Evolutionary conservation across 169 alveolate species (phyloP).

Genomic region (Eimeria acervulina): DNA sequence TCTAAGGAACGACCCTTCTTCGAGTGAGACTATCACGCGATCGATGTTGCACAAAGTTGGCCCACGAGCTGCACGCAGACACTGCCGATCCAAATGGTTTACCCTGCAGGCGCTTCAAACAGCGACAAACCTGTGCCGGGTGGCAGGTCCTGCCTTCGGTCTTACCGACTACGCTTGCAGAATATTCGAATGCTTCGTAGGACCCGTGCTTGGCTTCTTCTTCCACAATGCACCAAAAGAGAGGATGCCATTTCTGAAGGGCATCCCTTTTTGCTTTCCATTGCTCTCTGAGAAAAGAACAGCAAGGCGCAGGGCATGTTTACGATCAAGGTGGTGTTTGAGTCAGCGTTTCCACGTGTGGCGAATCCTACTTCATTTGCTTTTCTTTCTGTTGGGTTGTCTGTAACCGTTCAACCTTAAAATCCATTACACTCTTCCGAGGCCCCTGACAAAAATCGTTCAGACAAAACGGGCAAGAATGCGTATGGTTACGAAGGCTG

Average conservation of each 20-base stretch:
- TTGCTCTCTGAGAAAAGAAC: neutral
- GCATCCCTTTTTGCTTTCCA: constrained; percentile 28
- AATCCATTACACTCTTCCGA: constrained; percentile 59
- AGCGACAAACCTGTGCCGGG: neutral
- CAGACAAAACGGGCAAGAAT: neutral
- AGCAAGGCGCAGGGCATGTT: neutral
- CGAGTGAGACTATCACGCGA: constrained; percentile 43
- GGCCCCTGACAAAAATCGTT: constrained; percentile 1
- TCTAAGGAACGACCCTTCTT: constrained; percentile 64
- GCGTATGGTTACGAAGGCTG: neutral
- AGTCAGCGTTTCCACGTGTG: neutral
- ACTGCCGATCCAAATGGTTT: too few relatives aligned
- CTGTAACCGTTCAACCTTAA: constrained; percentile 32
- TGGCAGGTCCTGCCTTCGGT: neutral
- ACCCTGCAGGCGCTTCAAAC: neutral
- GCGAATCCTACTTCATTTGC: constrained; percentile 4
- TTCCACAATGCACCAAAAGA: constrained; percentile 39
- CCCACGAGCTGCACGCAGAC: constrained; percentile 59
- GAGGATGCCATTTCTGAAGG: constrained; percentile 49
- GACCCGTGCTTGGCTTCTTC: constrained; percentile 64
- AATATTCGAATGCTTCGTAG: neutral
- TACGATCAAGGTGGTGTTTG: neutral
- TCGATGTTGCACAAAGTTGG: constrained; percentile 47
- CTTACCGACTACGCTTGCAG: constrained; percentile 17
- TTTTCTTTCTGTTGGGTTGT: constrained; percentile 43